Evolutionary conservation across 1,139 yeast genomes (phyloP).

Genomic region (Saccharomyces pastorianus): DNA sequence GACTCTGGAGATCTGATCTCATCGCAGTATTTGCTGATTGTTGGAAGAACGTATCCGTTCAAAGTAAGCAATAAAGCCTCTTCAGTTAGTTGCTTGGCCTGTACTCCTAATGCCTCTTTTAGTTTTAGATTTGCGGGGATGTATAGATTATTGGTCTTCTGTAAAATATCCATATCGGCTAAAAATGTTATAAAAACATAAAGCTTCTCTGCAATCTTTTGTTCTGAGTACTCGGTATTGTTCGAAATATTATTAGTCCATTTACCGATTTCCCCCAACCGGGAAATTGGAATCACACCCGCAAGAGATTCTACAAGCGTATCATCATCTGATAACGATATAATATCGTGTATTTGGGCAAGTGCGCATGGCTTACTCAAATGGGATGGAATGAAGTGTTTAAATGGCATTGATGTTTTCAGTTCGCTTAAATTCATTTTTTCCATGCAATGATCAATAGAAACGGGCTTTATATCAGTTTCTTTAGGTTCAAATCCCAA

Average conservation of each 20-base stretch:
- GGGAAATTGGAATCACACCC: slow-evolving; percentile 14
- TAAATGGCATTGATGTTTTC: slow-evolving; percentile 11
- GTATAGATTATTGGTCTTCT: slow-evolving; percentile 7
- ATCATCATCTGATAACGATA: slow-evolving; percentile 2
- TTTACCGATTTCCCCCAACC: slow-evolving; percentile 7
- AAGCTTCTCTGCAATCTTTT: slow-evolving; percentile 1
- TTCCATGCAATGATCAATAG: slow-evolving; percentile 5
- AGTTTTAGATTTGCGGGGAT: slow-evolving; percentile 7
- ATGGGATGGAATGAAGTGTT: slow-evolving; percentile 17
- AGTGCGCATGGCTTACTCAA: slow-evolving; percentile 12
- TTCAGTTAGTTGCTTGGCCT: slow-evolving; percentile 6
- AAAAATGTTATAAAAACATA: slow-evolving; percentile 9
- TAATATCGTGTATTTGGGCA: slow-evolving; percentile 19
- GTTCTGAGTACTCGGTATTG: slow-evolving; percentile 9
- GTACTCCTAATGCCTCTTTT: slow-evolving; percentile 1
- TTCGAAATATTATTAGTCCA: slow-evolving; percentile 18
- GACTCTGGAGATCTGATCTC: slow-evolving; percentile 27
- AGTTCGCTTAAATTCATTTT: not conserved
- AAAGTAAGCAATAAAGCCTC: slow-evolving; percentile 33
- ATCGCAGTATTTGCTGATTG: slow-evolving; percentile 7
- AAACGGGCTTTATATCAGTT: not conserved
- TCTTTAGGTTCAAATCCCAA: slow-evolving; percentile 10
- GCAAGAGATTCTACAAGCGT: slow-evolving; percentile 12
- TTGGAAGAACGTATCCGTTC: slow-evolving; percentile 29
- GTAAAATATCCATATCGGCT: slow-evolving; percentile 11